phyloP scores from a whole-genome alignment of 208 protist species.

The Herpetomonas samuelpessoai region DNA sequence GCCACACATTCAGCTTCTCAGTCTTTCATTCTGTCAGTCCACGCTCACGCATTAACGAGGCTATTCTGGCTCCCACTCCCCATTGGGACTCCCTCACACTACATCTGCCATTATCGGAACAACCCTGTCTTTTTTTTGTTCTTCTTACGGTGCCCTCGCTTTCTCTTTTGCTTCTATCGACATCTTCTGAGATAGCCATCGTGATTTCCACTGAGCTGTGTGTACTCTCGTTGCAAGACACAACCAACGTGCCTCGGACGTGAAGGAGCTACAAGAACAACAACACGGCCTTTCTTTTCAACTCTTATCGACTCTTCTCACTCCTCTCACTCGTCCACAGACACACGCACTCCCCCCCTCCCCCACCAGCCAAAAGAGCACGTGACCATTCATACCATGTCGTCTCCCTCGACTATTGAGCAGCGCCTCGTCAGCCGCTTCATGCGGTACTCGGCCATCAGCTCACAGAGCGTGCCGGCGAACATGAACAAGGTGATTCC shows the following conservation, averaged over 20 bases:
- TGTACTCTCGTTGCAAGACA: background rate
- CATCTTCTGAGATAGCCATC: too few species aligned
- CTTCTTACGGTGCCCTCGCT: too few species aligned
- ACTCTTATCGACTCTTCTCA: slow-evolving; percentile 4
- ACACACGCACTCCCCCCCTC: slow-evolving; percentile 7
- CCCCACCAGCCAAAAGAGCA: too few species aligned
- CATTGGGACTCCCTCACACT: too few species aligned
- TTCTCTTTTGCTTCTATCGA: too few species aligned
- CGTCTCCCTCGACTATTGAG: slow-evolving; percentile 32
- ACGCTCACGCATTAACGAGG: too few species aligned
- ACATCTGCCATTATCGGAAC: too few species aligned
- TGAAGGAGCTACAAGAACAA: background rate
- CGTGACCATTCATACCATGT: slow-evolving; percentile 11
- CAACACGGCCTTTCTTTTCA: slow-evolving; percentile 5
- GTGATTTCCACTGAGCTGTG: slow-evolving; percentile 9
- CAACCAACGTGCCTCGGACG: background rate
- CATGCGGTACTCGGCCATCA: slow-evolving; percentile 76
- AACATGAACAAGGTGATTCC: slow-evolving; percentile 64
- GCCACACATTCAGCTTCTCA: too few species aligned
- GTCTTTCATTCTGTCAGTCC: too few species aligned
- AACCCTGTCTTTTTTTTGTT: too few species aligned
- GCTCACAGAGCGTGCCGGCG: slow-evolving; percentile 56
- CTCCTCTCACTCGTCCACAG: background rate
- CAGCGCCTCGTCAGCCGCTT: slow-evolving; percentile 67
- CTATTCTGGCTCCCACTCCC: too few species aligned